Evolutionary conservation across 1,139 yeast species (phyloP).

Genomic region (Scheffersomyces stambukii): DNA sequence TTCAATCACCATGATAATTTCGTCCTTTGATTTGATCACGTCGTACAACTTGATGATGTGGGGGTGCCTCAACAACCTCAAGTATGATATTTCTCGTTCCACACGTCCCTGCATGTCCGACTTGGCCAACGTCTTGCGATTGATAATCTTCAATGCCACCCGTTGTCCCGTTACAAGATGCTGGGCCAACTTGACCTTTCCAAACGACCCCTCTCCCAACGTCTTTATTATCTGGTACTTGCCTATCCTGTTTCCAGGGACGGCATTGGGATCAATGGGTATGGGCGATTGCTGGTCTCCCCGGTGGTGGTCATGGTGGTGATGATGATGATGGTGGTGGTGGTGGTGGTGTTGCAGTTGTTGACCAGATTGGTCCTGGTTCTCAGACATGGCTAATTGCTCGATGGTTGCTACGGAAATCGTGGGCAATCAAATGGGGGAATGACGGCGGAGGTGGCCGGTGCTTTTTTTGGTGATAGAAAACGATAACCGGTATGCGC

Average conservation of each 20-base stretch:
- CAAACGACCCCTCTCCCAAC: constrained; percentile 95
- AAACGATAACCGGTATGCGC: too few relatives aligned
- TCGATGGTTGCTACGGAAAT: too few relatives aligned
- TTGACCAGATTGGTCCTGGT: too few relatives aligned
- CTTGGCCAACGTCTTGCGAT: constrained; percentile 88
- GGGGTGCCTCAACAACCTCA: constrained; percentile 87
- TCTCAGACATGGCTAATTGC: too few relatives aligned
- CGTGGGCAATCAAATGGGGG: too few relatives aligned
- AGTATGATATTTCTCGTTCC: constrained; percentile 89
- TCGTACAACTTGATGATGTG: constrained; percentile 95
- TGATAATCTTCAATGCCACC: constrained; percentile 92
- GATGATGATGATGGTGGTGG: constrained; percentile 9
- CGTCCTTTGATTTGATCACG: constrained; percentile 93
- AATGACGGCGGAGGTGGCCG: too few relatives aligned
- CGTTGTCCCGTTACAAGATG: constrained; percentile 89
- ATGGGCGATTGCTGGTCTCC: constrained; percentile 9
- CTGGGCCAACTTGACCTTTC: constrained; percentile 93
- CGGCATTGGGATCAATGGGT: constrained; percentile 25
- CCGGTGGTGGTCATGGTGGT: constrained; percentile 13
- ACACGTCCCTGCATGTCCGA: constrained; percentile 97
- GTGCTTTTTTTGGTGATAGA: too few relatives aligned
- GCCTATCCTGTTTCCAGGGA: constrained; percentile 62
- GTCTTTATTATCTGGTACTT: constrained; percentile 93
- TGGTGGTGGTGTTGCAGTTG: constrained; percentile 3
- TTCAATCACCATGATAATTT: constrained; percentile 96